These are phyloP conservation scores for Schizothecium vesticola DNA, from an alignment of 495 filamentous ascomycete genomes.

Conservation along the genomic window DNA sequence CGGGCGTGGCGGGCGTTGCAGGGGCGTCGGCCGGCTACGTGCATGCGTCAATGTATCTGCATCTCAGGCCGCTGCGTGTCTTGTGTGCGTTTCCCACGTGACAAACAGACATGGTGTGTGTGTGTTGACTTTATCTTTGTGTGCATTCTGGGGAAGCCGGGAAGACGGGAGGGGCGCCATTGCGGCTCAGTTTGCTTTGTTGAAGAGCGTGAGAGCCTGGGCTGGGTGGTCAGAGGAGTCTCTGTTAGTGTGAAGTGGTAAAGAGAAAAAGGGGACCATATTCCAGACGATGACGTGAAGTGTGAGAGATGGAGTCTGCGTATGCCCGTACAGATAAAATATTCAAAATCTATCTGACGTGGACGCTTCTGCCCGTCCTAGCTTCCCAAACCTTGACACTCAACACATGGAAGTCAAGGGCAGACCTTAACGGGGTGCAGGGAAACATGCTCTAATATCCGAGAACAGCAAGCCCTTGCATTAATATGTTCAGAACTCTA, in stretches of 20 bases:
- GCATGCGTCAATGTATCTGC: neutral
- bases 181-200: neutral
- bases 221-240: neutral
- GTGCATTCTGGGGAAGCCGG: neutral
- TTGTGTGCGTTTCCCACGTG: neutral
- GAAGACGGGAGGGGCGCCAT: neutral
- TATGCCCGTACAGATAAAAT: too few species aligned
- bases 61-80: neutral
- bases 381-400: neutral
- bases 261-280: neutral
- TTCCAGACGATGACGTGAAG: too few species aligned
- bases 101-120: neutral
- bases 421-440: too few species aligned
- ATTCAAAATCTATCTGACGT: too few species aligned
- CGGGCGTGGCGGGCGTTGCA: neutral
- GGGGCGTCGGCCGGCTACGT: neutral
- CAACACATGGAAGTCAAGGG: neutral
- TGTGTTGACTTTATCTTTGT: neutral
- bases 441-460: too few species aligned
- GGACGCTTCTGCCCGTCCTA: too few species aligned
- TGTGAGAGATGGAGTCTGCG: too few species aligned
- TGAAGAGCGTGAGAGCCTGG: neutral
- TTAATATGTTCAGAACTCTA: too few species aligned
- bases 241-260: neutral
- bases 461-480: too few species aligned